phyloP scores from a whole-genome alignment of 768 basidiomycete species.

The Royoungia palumana region DNA sequence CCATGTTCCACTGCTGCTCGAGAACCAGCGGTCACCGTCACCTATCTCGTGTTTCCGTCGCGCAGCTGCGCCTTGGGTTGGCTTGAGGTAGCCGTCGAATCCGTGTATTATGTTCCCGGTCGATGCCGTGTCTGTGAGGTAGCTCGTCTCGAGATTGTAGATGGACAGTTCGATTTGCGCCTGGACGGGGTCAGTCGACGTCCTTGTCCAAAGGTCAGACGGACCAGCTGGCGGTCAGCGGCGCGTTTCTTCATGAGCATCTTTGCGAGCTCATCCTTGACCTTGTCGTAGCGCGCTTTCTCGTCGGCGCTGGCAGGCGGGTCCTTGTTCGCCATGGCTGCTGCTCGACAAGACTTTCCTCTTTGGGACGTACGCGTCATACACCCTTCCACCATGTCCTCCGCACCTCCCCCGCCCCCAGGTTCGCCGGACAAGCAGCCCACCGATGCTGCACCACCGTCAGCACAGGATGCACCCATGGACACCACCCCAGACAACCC shows the following conservation, averaged over 20 bases:
- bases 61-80: conserved; percentile 45
- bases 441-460: conserved; percentile 30
- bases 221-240: conserved; percentile 73
- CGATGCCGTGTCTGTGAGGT: conserved; percentile 75
- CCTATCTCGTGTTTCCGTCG: conserved; percentile 72
- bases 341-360: conserved; percentile 15
- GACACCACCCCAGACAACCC: conserved; percentile 71
- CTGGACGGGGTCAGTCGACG: conserved; percentile 34
- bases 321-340: conserved; percentile 38
- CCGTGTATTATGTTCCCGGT: conserved; percentile 88
- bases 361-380: conserved; percentile 32
- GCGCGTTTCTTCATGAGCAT: conserved; percentile 72
- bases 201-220: conserved; percentile 17
- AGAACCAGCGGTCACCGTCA: conserved; percentile 78
- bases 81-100: conserved; percentile 84
- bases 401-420: conserved; percentile 52
- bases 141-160: conserved; percentile 71
- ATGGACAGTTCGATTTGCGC: conserved; percentile 77
- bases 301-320: conserved; percentile 56
- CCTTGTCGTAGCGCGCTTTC: conserved; percentile 63
- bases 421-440: conserved; percentile 47
- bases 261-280: conserved; percentile 71
- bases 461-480: conserved; percentile 48
- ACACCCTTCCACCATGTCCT: conserved; percentile 43
- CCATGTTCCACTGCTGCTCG: conserved; percentile 73